phyloP scores from a whole-genome alignment of 768 basidiomycete species.

The Hericium alpestre region DNA sequence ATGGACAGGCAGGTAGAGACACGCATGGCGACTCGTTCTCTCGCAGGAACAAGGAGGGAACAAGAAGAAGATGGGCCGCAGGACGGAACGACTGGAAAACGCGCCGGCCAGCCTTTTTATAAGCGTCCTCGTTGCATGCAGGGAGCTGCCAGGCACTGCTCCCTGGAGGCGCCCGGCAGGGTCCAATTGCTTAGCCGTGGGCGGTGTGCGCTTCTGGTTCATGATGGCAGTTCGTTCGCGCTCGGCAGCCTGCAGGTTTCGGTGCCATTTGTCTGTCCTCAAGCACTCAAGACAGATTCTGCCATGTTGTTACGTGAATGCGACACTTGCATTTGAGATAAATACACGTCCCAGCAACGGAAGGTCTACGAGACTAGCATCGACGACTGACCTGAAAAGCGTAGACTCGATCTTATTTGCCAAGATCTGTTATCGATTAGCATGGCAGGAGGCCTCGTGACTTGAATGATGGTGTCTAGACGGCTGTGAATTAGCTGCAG shows the following conservation, averaged over 20 bases:
- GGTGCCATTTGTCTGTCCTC: neutral
- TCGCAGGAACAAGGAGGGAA: neutral
- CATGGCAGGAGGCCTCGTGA: no score
- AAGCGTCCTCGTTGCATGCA: neutral
- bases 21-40: constrained; percentile 4
- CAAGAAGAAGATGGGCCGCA: neutral
- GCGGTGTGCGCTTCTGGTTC: neutral
- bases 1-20: neutral
- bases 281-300: no score
- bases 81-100: neutral
- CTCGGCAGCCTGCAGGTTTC: neutral
- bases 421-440: no score
- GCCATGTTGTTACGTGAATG: no score
- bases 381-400: no score
- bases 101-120: neutral
- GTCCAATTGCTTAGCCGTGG: neutral
- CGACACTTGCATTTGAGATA: no score
- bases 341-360: no score
- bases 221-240: neutral
- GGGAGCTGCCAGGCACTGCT: neutral
- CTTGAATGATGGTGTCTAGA: no score
- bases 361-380: no score
- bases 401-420: no score
- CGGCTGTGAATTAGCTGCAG: no score
- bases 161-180: neutral